These are phyloP conservation scores for Exophiala oligosperma DNA, from an alignment of 2,329 filamentous ascomycete species.

Conservation along the genomic window DNA sequence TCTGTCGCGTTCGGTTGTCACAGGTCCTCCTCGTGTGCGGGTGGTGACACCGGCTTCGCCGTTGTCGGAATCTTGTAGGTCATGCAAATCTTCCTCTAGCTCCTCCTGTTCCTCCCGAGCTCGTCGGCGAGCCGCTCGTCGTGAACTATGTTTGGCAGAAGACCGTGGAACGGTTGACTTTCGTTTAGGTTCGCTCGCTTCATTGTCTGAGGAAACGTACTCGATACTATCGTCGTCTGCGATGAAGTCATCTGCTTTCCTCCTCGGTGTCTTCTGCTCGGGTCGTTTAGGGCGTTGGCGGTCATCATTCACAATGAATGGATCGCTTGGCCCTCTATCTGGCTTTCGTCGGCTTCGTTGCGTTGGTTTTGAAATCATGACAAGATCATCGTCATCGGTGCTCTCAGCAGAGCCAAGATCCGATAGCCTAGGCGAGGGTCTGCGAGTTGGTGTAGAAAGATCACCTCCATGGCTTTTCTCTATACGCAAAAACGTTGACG, in stretches of 20 bases:
- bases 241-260: conserved; percentile 30
- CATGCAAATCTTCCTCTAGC: conserved; percentile 46
- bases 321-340: conserved; percentile 28
- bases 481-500: neutral
- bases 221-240: conserved; percentile 29
- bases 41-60: conserved; percentile 35
- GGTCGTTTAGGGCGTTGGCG: conserved; percentile 26
- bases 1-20: conserved; percentile 41
- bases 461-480: neutral
- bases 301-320: conserved; percentile 31
- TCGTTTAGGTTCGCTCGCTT: neutral
- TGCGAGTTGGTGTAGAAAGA: neutral
- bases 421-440: conserved; percentile 5
- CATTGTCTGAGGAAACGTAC: conserved; percentile 21
- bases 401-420: conserved; percentile 31
- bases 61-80: conserved; percentile 45
- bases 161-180: neutral
- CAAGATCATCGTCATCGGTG: conserved; percentile 34
- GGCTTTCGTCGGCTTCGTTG: conserved; percentile 12
- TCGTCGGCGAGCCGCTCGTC: conserved; percentile 3
- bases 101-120: conserved; percentile 40
- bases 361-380: conserved; percentile 22
- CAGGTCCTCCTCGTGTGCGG: conserved; percentile 43
- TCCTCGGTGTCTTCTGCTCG: conserved; percentile 31
- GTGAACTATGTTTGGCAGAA: conserved; percentile 2